Percentiles rank a stretch among this genome's conserved stretches.
Conservation (phyloP, 2,329 filamentous ascomycete genomes). For the Epichloe hybrida region DNA sequence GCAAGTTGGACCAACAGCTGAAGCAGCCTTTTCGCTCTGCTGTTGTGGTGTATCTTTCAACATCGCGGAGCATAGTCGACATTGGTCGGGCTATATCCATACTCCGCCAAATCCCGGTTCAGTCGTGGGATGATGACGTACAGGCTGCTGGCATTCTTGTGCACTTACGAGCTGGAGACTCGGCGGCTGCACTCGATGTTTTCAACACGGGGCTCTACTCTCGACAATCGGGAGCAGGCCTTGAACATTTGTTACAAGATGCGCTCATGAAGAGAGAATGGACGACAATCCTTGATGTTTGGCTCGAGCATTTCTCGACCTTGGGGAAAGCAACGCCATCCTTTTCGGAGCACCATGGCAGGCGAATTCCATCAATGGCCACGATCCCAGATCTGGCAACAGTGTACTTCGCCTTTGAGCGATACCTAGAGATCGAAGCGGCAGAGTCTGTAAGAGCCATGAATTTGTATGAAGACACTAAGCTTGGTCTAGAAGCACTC, state of each 20-base stretch:
- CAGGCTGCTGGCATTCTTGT: conserved; percentile 29
- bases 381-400: conserved; percentile 16
- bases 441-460: conserved; percentile 12
- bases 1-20: conserved; percentile 19
- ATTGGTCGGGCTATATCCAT: conserved; percentile 31
- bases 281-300: conserved; percentile 21
- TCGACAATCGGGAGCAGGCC: conserved; percentile 21
- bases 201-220: conserved; percentile 25
- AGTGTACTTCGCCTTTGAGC: conserved; percentile 21
- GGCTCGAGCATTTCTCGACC: conserved; percentile 20
- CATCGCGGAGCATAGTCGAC: conserved; percentile 29
- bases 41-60: conserved; percentile 29
- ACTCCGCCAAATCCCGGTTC: conserved; percentile 24
- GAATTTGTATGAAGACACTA: conserved; percentile 11
- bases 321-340: neutral
- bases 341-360: too few relatives aligned
- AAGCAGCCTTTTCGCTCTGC: conserved; percentile 15
- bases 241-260: conserved; percentile 31
- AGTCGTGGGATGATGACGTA: conserved; percentile 26
- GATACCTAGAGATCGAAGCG: conserved; percentile 17
- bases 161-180: conserved; percentile 26
- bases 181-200: conserved; percentile 23
- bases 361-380: conserved; percentile 10
- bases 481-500: conserved; percentile 14
- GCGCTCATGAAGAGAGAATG: conserved; percentile 25